Percentiles rank a stretch among this genome's conserved stretches.
Conservation (phyloP, 495 filamentous ascomycete species). For the Haplographium delicatum region DNA sequence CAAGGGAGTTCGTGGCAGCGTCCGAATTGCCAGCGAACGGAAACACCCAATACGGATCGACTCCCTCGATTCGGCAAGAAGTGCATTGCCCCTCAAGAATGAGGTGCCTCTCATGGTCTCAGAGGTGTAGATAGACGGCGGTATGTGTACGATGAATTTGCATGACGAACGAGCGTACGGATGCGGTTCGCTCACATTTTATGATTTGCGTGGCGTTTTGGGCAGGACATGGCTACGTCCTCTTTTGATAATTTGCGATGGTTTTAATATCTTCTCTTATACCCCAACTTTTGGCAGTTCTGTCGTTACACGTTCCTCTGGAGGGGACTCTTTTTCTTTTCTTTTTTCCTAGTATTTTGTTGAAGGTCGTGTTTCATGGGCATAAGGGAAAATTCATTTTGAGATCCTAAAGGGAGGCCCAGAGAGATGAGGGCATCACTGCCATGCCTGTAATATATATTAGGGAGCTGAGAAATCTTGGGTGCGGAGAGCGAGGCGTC, state of each 20-base stretch:
- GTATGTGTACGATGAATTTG: neutral
- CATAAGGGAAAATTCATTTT: too few relatives aligned
- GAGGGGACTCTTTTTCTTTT: neutral
- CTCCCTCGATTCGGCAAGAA: neutral
- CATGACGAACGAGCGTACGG: too few relatives aligned
- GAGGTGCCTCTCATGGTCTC: conserved; percentile 7
- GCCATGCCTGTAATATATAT: too few relatives aligned
- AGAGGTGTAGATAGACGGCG: conserved; percentile 1
- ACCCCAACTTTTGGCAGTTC: conserved; percentile 11
- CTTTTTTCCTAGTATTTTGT: conserved; percentile 6
- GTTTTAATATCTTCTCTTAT: conserved; percentile 9
- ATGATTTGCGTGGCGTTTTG: conserved; percentile 1
- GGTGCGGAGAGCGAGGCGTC: too few relatives aligned
- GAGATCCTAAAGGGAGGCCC: neutral
- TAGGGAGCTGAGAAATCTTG: too few relatives aligned
- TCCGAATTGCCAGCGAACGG: conserved; percentile 23
- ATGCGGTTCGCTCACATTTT: too few relatives aligned
- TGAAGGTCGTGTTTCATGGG: too few relatives aligned
- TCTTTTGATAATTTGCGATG: neutral
- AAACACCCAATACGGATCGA: conserved; percentile 3
- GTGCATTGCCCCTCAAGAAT: neutral
- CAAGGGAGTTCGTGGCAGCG: conserved; percentile 42
- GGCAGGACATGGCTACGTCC: neutral
- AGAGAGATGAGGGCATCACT: too few relatives aligned
- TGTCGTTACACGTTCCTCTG: neutral